Evolutionary conservation across 345 rosid genomes (phyloP).

Genomic region (Eucalyptus tenuipes): DNA sequence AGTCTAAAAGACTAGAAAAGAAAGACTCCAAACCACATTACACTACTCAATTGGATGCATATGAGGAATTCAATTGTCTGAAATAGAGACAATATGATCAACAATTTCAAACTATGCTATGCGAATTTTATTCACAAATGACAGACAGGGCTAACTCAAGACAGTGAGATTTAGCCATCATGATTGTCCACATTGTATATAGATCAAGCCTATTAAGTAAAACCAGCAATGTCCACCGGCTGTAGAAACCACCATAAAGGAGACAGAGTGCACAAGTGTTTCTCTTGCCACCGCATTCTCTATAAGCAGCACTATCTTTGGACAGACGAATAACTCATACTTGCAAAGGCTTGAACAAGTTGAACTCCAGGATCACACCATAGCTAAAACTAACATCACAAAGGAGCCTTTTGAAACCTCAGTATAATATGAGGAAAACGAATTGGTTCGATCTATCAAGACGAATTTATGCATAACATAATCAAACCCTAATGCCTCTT

Average conservation of each 20-base stretch:
- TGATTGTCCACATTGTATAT: neutral
- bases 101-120: neutral
- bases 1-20: neutral
- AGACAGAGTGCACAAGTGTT: neutral
- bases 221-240: neutral
- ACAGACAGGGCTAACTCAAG: neutral
- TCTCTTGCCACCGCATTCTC: neutral
- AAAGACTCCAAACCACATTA: neutral
- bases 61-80: neutral
- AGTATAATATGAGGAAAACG: neutral
- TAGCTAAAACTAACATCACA: neutral
- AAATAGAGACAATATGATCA: neutral
- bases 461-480: neutral
- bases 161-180: neutral
- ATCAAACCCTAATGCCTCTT: neutral
- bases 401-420: neutral
- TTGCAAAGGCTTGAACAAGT: neutral
- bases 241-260: neutral
- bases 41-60: neutral
- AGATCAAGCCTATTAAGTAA: neutral
- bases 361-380: neutral
- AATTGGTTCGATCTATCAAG: neutral
- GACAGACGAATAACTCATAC: neutral
- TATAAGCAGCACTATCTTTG: neutral
- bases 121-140: neutral